A percentile compares a stretch with the other conserved stretches of the same genome.
Conservation (phyloP, 306 rosid species). For the Lagenaria siceraria region DNA sequence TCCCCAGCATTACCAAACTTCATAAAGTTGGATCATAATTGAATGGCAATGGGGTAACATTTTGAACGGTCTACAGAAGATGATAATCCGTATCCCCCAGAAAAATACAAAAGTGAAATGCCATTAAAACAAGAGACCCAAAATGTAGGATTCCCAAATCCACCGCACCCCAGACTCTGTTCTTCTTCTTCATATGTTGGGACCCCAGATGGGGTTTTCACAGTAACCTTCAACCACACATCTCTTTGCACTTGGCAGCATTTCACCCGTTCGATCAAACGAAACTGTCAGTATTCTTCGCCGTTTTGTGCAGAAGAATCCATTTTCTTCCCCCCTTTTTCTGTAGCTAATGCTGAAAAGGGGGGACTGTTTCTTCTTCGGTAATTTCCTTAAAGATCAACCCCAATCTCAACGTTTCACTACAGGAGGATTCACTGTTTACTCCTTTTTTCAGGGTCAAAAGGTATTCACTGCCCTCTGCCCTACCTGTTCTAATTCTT, state of each 20-base stretch:
- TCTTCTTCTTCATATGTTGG: neutral
- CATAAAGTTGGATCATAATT: neutral
- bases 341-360: neutral
- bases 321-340: neutral
- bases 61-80: neutral
- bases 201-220: neutral
- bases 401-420: neutral
- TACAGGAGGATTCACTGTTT: conserved; percentile 1
- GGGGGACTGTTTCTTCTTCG: neutral
- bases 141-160: neutral
- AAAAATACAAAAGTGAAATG: conserved; percentile 3
- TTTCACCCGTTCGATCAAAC: neutral
- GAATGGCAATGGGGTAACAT: neutral
- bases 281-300: neutral
- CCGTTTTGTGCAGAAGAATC: neutral
- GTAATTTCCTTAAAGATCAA: neutral
- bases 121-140: neutral
- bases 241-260: neutral
- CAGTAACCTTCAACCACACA: neutral
- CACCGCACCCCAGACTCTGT: neutral
- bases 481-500: neutral
- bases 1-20: conserved; percentile 2
- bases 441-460: neutral
- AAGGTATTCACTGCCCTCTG: neutral
- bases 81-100: neutral